Conservation (phyloP, 2,329 filamentous ascomycete species). For the Cyphellophora attinorum region DNA sequence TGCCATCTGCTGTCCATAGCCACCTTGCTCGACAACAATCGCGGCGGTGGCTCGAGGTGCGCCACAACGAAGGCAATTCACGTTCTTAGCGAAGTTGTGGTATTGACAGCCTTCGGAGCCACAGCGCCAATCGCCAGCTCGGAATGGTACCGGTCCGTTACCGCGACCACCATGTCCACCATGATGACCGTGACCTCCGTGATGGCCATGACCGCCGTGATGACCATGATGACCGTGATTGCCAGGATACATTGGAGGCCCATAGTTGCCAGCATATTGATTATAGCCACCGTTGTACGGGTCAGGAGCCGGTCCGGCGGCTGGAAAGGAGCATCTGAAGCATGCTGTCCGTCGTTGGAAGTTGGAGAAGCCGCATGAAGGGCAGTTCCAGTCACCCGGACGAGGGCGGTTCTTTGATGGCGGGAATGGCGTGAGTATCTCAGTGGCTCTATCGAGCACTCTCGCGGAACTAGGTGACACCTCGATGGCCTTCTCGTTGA, state of each 20-base stretch:
- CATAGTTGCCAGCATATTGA: conserved; percentile 1
- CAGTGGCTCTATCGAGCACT: conserved; percentile 87
- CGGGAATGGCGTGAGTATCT: conserved; percentile 93
- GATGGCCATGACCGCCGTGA: conserved; percentile 47
- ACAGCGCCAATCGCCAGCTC: conserved; percentile 98
- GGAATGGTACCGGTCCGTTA: conserved; percentile 85
- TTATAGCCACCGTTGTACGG: conserved; percentile 49
- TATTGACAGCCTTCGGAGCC: conserved; percentile 95
- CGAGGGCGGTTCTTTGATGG: conserved; percentile 97
- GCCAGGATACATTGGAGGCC: conserved; percentile 20
- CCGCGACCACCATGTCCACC: conserved; percentile 49
- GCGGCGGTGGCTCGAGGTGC: conserved; percentile 89
- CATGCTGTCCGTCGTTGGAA: conserved; percentile 97
- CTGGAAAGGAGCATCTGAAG: conserved; percentile 99
- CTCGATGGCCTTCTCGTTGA: conserved; percentile 98
- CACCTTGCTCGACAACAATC: conserved; percentile 87
- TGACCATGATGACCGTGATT: conserved; percentile 71
- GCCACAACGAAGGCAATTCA: conserved; percentile 91
- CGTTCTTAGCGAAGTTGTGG: conserved; percentile 99
- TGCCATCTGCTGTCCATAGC: conserved; percentile 85
- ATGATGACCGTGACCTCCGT: conserved; percentile 47
- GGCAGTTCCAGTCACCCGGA: conserved; percentile 97
- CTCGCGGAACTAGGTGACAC: conserved; percentile 96
- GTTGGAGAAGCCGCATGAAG: conserved; percentile 97
- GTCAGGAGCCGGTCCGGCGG: conserved; percentile 68